Conservation (phyloP, 306 rosid species). For the Fragaria iinumae region DNA sequence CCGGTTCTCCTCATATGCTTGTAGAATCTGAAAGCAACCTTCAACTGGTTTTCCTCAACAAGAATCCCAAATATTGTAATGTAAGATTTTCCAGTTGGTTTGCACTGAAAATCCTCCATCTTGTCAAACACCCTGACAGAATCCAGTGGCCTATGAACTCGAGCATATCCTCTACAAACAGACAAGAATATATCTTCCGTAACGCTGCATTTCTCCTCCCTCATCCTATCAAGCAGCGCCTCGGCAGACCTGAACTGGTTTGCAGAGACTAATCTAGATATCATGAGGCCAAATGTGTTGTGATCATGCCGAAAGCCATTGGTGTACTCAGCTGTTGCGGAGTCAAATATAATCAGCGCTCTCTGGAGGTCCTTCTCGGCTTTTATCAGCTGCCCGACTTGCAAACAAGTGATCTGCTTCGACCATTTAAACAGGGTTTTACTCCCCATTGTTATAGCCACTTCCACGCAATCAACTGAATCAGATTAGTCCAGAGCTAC, state of each 20-base stretch:
- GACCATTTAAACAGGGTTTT: constrained; percentile 74
- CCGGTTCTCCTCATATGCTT: constrained; percentile 66
- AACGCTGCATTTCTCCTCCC: constrained; percentile 61
- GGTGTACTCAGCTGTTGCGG: constrained; percentile 70
- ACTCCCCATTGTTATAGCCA: constrained; percentile 45
- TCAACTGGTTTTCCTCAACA: constrained; percentile 77
- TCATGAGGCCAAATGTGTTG: constrained; percentile 60
- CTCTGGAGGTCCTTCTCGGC: constrained; percentile 63
- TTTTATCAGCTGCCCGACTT: constrained; percentile 63
- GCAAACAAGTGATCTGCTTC: constrained; percentile 46
- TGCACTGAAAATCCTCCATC: constrained; percentile 62
- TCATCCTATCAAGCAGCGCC: constrained; percentile 71
- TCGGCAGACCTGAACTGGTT: constrained; percentile 77
- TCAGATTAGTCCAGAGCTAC: not conserved
- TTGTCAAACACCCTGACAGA: constrained; percentile 63
- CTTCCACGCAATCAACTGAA: not conserved
- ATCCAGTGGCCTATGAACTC: constrained; percentile 75
- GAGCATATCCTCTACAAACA: constrained; percentile 71
- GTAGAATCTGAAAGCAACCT: constrained; percentile 62
- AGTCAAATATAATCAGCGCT: constrained; percentile 61
- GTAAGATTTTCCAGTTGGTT: constrained; percentile 57
- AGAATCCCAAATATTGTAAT: constrained; percentile 67
- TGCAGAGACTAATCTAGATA: constrained; percentile 56
- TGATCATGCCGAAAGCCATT: constrained; percentile 83
- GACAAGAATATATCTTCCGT: constrained; percentile 58